Evolutionary conservation across 2,329 filamentous ascomycete genomes (phyloP), one percentile per base, ranked within the genome.

Genomic region (Fusarium anthophilum): DNA sequence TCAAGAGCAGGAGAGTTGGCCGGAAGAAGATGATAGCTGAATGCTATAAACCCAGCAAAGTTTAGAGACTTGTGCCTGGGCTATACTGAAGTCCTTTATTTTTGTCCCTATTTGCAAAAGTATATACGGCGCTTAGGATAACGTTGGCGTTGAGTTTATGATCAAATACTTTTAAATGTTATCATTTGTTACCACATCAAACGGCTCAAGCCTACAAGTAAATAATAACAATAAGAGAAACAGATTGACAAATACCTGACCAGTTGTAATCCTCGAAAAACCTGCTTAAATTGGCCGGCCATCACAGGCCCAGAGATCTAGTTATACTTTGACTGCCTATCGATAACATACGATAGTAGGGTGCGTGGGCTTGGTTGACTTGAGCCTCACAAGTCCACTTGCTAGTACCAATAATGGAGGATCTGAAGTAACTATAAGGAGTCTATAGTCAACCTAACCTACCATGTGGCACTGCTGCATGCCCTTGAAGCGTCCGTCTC

Each of bases 21-120:
- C 73, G 81, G 30, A 77, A 79, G 73, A 76, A 76, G 54, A 82
- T 83, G 80, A 17, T 81, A 20, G 66, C 73, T 12, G 79, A 82
- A 37, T 81, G 80, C 60, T 81, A 79, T 35, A 80, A 79, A 62
- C 63, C 64, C 22, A 72, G 70, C 15, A 75, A 76, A 43, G 79
- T 82, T 20, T 83, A 59, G 76, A 24, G 28, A 26, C 48, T 10
- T 55, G 20, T 26, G 11, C 30, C 24, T 47, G 32, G 17, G 18
- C 28, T 32, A 20, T 28, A 47, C 5, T 18, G 18, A 26, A 35
- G 12, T 7, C 5, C 9, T 5, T 8, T 17, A 20, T 32, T 20
- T 30, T 24, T 20, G 11, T 53, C 39, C 14, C 15, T 38, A 43
- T 22, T 55, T 56, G 24, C 35, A 32, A 53, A 24, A 13, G 26